A percentile compares a stretch with the other conserved stretches of the same genome.
Evolutionary conservation across 2,329 filamentous ascomycete genomes (phyloP).

Genomic region (Samsoniella hepiali): DNA sequence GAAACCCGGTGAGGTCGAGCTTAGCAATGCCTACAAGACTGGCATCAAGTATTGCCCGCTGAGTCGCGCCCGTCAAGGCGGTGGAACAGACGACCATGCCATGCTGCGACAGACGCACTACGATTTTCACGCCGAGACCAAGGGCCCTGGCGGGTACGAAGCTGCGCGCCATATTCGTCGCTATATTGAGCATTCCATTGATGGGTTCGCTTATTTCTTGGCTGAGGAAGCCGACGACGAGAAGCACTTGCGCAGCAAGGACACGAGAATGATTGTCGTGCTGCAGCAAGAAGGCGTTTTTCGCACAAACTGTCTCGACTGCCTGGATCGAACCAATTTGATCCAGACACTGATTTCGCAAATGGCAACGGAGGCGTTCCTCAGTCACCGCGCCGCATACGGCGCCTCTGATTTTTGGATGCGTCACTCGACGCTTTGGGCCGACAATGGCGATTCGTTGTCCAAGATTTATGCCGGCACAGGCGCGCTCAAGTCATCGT

Average conservation of each 20-base stretch:
- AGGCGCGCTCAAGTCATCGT: constrained; percentile 91
- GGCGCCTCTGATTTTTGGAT: constrained; percentile 83
- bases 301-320: constrained; percentile 93
- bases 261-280: constrained; percentile 59
- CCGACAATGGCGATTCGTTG: constrained; percentile 91
- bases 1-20: constrained; percentile 80
- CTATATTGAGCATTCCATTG: constrained; percentile 73
- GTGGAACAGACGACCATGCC: constrained; percentile 62
- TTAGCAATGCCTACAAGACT: constrained; percentile 74
- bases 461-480: constrained; percentile 97
- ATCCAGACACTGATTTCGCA: constrained; percentile 95
- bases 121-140: constrained; percentile 94
- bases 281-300: constrained; percentile 95
- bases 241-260: constrained; percentile 35
- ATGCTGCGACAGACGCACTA: constrained; percentile 82
- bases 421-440: constrained; percentile 90
- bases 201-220: constrained; percentile 90
- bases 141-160: constrained; percentile 81
- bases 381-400: constrained; percentile 66
- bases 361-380: constrained; percentile 84
- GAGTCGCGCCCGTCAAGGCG: constrained; percentile 52
- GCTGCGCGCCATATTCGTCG: constrained; percentile 80
- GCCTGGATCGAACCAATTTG: constrained; percentile 90
- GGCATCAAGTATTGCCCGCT: constrained; percentile 74
- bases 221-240: constrained; percentile 66